A percentile compares a stretch with the other conserved stretches of the same genome.
phyloP scores from a whole-genome alignment of 169 alveolate species.

The Theileria orientalis region DNA sequence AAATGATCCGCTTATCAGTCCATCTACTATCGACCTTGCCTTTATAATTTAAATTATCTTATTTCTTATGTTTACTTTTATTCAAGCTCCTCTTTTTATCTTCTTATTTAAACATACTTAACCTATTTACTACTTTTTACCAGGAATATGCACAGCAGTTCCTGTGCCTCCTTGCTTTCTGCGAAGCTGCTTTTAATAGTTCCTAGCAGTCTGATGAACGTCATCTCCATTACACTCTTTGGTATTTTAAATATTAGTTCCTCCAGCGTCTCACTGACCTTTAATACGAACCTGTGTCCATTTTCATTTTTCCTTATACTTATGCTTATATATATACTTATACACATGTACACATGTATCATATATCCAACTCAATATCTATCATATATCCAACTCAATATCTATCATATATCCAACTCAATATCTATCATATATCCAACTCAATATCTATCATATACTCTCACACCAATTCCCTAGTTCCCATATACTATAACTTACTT shows the following conservation, averaged over 20 bases:
- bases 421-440: no score
- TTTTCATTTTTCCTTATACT: not conserved
- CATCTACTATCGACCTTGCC: conserved; percentile 34
- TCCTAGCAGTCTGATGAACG: conserved; percentile 25
- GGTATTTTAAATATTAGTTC: conserved; percentile 9
- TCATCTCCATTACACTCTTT: conserved; percentile 12
- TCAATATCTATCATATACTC: not conserved
- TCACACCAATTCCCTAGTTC: not conserved
- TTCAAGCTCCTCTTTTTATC: not conserved
- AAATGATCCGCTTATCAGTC: conserved; percentile 7
- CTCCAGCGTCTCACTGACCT: conserved; percentile 3
- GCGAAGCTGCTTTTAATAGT: not conserved
- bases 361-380: no score
- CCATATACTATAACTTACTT: not conserved
- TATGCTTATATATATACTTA: not conserved
- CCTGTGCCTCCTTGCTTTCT: conserved; percentile 14
- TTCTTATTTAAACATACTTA: not conserved
- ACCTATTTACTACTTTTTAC: not conserved
- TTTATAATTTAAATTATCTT: not conserved
- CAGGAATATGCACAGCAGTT: conserved; percentile 10
- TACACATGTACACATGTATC: no score
- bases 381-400: no score
- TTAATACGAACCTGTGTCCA: not conserved
- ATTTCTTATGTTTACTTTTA: no score
- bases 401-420: no score